Conservation (phyloP, 768 basidiomycete species). For the Russula ochroleuca region DNA sequence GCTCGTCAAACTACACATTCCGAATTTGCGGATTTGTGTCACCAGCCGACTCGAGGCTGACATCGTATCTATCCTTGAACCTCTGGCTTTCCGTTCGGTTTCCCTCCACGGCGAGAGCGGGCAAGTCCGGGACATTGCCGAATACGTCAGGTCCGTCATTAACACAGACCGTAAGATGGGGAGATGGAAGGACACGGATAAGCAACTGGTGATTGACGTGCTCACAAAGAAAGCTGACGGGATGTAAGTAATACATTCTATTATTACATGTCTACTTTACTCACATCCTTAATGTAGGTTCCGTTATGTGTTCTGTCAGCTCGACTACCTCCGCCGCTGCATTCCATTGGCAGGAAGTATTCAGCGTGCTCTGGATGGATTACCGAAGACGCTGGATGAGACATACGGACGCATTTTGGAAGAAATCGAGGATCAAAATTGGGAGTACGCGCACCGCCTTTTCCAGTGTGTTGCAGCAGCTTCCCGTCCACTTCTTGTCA, state of each 20-base stretch:
- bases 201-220: neutral
- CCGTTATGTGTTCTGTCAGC: neutral
- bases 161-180: neutral
- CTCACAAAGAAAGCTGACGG: slow-evolving; percentile 2
- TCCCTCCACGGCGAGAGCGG: neutral
- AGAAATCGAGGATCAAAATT: neutral
- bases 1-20: neutral
- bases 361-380: neutral
- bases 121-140: neutral
- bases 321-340: neutral
- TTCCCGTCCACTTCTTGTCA: neutral
- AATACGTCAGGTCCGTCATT: neutral
- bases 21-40: slow-evolving; percentile 10
- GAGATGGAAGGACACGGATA: neutral
- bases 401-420: neutral
- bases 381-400: neutral
- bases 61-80: neutral
- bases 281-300: neutral
- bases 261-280: neutral
- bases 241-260: neutral
- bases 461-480: neutral
- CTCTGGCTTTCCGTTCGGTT: neutral
- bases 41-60: slow-evolving; percentile 8
- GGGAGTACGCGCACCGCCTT: neutral
- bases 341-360: neutral